These are phyloP conservation scores for Hypoxylon rubiginosum DNA, from an alignment of 2,329 filamentous ascomycete species.

Conservation along the genomic window DNA sequence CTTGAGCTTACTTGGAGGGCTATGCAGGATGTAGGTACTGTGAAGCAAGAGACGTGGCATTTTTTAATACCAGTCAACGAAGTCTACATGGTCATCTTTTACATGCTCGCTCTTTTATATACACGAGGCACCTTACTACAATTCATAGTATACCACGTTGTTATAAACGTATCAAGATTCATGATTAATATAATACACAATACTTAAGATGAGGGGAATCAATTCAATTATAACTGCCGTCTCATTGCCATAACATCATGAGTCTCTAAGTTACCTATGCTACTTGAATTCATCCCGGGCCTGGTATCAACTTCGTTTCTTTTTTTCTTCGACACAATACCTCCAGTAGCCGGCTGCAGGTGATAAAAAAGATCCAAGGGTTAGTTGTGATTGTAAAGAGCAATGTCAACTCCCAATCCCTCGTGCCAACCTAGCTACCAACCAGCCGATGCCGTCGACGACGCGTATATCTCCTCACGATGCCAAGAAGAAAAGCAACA, in stretches of 20 bases:
- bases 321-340: not conserved
- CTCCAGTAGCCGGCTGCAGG: slow-evolving; percentile 18
- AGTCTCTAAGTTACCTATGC: slow-evolving; percentile 38
- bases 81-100: not conserved
- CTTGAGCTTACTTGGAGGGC: not conserved
- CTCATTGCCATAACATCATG: slow-evolving; percentile 46
- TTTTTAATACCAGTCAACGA: not conserved
- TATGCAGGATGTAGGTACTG: not conserved
- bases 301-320: slow-evolving; percentile 27
- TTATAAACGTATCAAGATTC: not conserved
- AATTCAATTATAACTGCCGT: slow-evolving; percentile 38
- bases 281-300: slow-evolving; percentile 34
- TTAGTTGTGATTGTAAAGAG: slow-evolving; percentile 16
- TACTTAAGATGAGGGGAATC: not conserved
- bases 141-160: no score
- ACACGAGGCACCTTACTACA: no score
- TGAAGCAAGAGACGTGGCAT: not conserved
- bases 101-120: no score
- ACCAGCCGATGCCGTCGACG: slow-evolving; percentile 23
- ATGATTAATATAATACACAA: not conserved
- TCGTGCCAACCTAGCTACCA: not conserved
- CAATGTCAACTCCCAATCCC: slow-evolving; percentile 19
- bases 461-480: slow-evolving; percentile 23
- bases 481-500: slow-evolving; percentile 11
- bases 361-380: slow-evolving; percentile 8